Evolutionary conservation across 352 stramenopile species (phyloP), one percentile per base, ranked within the genome.

Genomic region (Peronospora farinosa): DNA sequence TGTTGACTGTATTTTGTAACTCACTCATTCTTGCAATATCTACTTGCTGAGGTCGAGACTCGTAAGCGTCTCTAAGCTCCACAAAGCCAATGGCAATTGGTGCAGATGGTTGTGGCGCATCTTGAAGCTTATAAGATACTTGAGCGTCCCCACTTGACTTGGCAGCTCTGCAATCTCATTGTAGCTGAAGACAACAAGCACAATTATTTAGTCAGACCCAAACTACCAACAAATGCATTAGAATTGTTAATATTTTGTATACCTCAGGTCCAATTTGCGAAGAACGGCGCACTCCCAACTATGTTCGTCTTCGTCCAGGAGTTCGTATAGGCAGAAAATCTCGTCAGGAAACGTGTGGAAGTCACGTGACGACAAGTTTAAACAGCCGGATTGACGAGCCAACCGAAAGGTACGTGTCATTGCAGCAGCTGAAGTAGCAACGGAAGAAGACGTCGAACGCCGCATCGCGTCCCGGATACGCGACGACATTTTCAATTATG

Each of bases 41-140:
- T 70, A 92, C 81, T 88, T 87, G 78, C 81, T 88, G 3, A 92
- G 59, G 35, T 92, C 81, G 11, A 92, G 61, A 11, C 64, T 84
- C 21, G 61, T 74, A 13, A 92, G 66, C 17, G 67, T 80, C 13
- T 57, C 65, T 2, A 92, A 21, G 12, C 65, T 63, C 57, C 79
- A 92, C 13, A 92, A 60, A 4, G 57, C 49, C n/a, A 74, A 31
- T 9, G 81, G 81, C 3, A 92, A 15, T 37, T 68, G 33, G 0
- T 30, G 50, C 10, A 92, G 60, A 31, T 72, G 54, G 31, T 92
- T 92, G 54, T 92, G 81, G 11, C 76, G 75, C 44, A 92, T 72
- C 54, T 88, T 88, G 54, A 89, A 69, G 25, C 58, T 84, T 19
- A 60, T 51, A 16, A 92, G 53, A 47, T 70, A 60, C 30, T 64